Percentiles rank a stretch among this genome's conserved stretches.
Evolutionary conservation across 2,329 filamentous ascomycete species (phyloP).

Genomic region (Diaporthe ampelina): DNA sequence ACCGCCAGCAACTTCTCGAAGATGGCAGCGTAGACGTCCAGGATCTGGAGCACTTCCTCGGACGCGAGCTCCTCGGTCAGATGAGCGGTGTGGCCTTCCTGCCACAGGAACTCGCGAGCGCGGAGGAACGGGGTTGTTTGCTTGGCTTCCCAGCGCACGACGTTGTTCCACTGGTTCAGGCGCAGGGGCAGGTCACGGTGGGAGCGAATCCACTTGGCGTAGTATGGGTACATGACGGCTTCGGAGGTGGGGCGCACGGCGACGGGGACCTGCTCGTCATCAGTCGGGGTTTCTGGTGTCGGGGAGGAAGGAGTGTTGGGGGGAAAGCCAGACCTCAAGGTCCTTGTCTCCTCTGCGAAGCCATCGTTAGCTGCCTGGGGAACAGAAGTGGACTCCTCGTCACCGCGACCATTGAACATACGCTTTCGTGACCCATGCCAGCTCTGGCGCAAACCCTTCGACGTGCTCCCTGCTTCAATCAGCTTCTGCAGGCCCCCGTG

Average conservation of each 20-base stretch:
- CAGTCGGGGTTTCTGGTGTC: background rate
- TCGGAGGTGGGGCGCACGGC: slow-evolving; percentile 78
- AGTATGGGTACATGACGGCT: slow-evolving; percentile 95
- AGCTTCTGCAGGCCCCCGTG: background rate
- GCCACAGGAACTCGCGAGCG: slow-evolving; percentile 97
- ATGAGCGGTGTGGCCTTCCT: slow-evolving; percentile 94
- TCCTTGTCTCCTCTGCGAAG: slow-evolving; percentile 83
- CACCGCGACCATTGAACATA: slow-evolving; percentile 57
- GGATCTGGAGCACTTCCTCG: slow-evolving; percentile 90
- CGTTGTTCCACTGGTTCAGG: slow-evolving; percentile 98
- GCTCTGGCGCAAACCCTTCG: slow-evolving; percentile 96
- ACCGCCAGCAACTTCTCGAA: slow-evolving; percentile 96
- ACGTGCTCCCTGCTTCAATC: slow-evolving; percentile 76
- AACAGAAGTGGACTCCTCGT: slow-evolving; percentile 11
- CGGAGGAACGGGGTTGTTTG: slow-evolving; percentile 89
- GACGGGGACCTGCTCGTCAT: slow-evolving; percentile 65
- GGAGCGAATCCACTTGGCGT: slow-evolving; percentile 95
- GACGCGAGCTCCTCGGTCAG: slow-evolving; percentile 85
- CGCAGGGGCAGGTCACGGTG: slow-evolving; percentile 95
- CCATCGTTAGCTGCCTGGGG: slow-evolving; percentile 44
- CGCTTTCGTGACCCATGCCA: slow-evolving; percentile 91
- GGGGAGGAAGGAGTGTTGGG: background rate
- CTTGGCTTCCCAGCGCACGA: slow-evolving; percentile 96
- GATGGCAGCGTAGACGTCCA: slow-evolving; percentile 91
- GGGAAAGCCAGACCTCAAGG: slow-evolving; percentile 69